Percentiles rank a stretch among this genome's conserved stretches.
Evolutionary conservation across 179 eudicot species (phyloP).

Genomic region (Patellifolia procumbens): DNA sequence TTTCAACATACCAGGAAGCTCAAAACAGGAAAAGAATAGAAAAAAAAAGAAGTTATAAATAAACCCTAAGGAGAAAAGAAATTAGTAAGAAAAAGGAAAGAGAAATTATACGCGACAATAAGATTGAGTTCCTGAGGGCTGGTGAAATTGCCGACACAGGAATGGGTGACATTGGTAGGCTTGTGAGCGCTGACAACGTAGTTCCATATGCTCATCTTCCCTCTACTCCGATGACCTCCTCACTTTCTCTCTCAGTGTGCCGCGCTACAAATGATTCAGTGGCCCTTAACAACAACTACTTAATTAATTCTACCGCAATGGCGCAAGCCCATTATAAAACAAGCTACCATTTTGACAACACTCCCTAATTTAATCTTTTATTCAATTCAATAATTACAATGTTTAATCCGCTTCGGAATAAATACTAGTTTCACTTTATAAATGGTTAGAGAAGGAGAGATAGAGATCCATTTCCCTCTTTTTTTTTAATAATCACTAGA

Average conservation of each 20-base stretch:
- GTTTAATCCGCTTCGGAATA: too few species aligned
- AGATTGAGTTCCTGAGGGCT: slow-evolving; percentile 88
- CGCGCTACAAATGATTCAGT: neutral
- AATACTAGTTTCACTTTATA: too few species aligned
- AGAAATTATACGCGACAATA: slow-evolving; percentile 63
- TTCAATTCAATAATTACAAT: too few species aligned
- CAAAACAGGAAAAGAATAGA: neutral
- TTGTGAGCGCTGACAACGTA: slow-evolving; percentile 97
- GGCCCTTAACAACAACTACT: too few species aligned
- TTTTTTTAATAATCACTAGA: too few species aligned
- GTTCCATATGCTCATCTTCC: slow-evolving; percentile 83
- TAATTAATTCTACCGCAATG: too few species aligned
- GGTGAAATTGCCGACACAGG: slow-evolving; percentile 96
- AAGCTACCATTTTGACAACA: too few species aligned
- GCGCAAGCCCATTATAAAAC: too few species aligned
- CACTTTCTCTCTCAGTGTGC: neutral
- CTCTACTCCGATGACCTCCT: neutral
- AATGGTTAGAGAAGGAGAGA: too few species aligned
- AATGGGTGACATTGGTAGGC: slow-evolving; percentile 96
- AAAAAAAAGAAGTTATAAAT: neutral
- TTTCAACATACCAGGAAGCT: neutral
- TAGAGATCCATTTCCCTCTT: too few species aligned
- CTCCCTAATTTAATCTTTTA: too few species aligned
- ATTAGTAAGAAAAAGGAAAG: neutral
- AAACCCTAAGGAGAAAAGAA: slow-evolving; percentile 4